Evolutionary conservation across 768 basidiomycete genomes (phyloP).

Genomic region (Pisolithus albus): DNA sequence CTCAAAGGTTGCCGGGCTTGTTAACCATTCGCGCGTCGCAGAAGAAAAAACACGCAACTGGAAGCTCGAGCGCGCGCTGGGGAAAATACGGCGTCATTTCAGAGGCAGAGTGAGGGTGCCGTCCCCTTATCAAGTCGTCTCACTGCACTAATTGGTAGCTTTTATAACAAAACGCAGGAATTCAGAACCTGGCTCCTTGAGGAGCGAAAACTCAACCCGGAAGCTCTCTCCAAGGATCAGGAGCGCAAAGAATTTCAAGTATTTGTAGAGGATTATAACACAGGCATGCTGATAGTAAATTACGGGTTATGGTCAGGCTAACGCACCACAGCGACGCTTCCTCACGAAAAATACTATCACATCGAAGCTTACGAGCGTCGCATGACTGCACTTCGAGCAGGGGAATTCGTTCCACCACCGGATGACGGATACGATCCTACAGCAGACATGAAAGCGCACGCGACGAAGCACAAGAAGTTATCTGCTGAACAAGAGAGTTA

Average conservation of each 20-base stretch:
- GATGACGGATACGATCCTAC: slow-evolving; percentile 75
- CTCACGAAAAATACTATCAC: slow-evolving; percentile 93
- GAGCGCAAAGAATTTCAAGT: slow-evolving; percentile 78
- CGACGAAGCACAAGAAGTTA: slow-evolving; percentile 63
- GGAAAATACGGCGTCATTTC: slow-evolving; percentile 86
- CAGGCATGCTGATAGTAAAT: slow-evolving; percentile 38
- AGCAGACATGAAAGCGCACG: slow-evolving; percentile 76
- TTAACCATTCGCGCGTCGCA: slow-evolving; percentile 28
- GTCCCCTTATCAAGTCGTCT: slow-evolving; percentile 1
- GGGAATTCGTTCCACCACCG: slow-evolving; percentile 68
- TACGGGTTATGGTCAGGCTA: not conserved
- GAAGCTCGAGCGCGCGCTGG: slow-evolving; percentile 56
- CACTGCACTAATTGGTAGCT: slow-evolving; percentile 37
- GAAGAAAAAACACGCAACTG: slow-evolving; percentile 49
- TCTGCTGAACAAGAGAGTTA: slow-evolving; percentile 63
- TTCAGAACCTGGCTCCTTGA: slow-evolving; percentile 92
- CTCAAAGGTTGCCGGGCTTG: not conserved
- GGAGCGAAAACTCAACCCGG: slow-evolving; percentile 86
- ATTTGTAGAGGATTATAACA: slow-evolving; percentile 82
- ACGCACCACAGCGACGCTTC: slow-evolving; percentile 65
- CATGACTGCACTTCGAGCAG: slow-evolving; percentile 79
- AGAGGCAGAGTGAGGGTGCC: slow-evolving; percentile 67
- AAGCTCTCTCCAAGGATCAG: slow-evolving; percentile 79
- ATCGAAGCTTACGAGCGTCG: slow-evolving; percentile 79
- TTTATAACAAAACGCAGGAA: slow-evolving; percentile 78